Conservation (phyloP, 2,329 filamentous ascomycete species). For the Phyllosticta ampelicida region DNA sequence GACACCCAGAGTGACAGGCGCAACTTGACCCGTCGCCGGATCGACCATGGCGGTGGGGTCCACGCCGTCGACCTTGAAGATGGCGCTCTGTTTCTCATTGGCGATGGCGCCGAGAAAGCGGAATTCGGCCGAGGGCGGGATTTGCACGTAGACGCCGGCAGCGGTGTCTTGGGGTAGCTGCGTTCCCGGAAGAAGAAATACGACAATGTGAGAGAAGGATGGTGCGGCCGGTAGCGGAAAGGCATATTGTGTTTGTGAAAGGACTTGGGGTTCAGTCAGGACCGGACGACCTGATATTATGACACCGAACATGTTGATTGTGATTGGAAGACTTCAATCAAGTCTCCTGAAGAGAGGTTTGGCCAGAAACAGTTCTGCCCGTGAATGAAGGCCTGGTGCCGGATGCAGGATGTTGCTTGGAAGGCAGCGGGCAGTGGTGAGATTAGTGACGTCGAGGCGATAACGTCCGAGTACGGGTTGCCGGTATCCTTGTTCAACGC, state of each 20-base stretch:
- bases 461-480: background rate
- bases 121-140: conserved; percentile 53
- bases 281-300: conserved; percentile 51
- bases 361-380: background rate
- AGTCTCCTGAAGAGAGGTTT: no score
- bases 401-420: background rate
- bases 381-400: background rate
- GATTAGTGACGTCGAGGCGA: background rate
- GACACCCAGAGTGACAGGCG: conserved; percentile 60
- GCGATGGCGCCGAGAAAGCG: conserved; percentile 82
- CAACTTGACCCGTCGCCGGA: background rate
- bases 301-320: conserved; percentile 46
- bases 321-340: background rate
- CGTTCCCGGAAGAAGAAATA: conserved; percentile 76
- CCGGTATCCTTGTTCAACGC: background rate
- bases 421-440: background rate
- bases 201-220: conserved; percentile 62
- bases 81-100: conserved; percentile 79
- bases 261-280: conserved; percentile 44
- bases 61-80: conserved; percentile 59
- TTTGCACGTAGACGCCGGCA: conserved; percentile 80
- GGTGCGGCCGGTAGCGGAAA: conserved; percentile 55
- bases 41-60: background rate
- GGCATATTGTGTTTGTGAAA: conserved; percentile 51
- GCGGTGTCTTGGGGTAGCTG: conserved; percentile 64